A percentile compares a stretch with the other conserved stretches of the same genome.
Conservation (phyloP, 371 early-diverging fungal genomes). For the Apophysomyces trapeziformis region DNA sequence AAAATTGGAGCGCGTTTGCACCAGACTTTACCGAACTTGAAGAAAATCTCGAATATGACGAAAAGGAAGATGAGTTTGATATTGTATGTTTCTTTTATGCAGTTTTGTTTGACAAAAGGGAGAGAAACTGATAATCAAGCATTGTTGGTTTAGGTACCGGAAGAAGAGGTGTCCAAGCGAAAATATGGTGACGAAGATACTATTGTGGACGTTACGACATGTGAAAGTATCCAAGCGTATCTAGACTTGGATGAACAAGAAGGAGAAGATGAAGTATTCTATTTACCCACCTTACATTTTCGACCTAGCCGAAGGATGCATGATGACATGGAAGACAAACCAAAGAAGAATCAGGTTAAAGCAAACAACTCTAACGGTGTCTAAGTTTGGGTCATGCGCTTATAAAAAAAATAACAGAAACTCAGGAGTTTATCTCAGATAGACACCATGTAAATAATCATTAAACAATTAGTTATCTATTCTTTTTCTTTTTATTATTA, state of each 20-base stretch:
- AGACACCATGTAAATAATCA: no score
- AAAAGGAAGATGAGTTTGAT: conserved; percentile 95
- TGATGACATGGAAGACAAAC: conserved; percentile 10
- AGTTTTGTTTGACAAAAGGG: no score
- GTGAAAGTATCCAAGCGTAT: conserved; percentile 68
- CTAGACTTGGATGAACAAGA: conserved; percentile 66
- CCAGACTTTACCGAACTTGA: conserved; percentile 91
- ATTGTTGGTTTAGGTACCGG: conserved; percentile 43
- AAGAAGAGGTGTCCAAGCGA: conserved; percentile 49
- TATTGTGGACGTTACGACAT: conserved; percentile 64
- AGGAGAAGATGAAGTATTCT: conserved; percentile 52
- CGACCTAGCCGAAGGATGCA: conserved; percentile 7
- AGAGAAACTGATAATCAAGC: neutral
- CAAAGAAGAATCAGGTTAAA: neutral
- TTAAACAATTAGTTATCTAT: no score
- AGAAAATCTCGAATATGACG: conserved; percentile 90
- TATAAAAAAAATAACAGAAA: neutral
- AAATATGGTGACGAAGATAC: conserved; percentile 62
- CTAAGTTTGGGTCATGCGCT: neutral
- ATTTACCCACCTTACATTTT: conserved; percentile 29
- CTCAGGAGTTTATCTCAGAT: no score
- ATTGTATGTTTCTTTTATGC: conserved; percentile 40
- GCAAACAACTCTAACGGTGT: neutral
- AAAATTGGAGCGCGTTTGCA: conserved; percentile 93
- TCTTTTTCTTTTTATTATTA: no score